Evolutionary conservation across 768 basidiomycete genomes (phyloP), one percentile per base, ranked within the genome.

Genomic region (Royoungia palumana): DNA sequence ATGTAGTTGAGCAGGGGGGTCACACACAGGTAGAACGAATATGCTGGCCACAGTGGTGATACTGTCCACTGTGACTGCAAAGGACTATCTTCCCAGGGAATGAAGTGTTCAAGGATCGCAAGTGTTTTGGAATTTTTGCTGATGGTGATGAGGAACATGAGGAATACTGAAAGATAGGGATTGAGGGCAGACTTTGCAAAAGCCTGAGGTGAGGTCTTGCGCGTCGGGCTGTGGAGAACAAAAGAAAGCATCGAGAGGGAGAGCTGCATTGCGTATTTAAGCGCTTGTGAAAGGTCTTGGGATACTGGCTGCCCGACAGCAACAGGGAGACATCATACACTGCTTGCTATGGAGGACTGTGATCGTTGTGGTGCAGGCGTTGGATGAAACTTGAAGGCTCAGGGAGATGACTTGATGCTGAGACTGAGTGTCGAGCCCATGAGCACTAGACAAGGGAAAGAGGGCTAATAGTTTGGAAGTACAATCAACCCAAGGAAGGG

Each of bases 71-170:
- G n/a, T n/a, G n/a, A n/a, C n/a, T n/a, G n/a, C n/a, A n/a, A n/a
- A n/a, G n/a, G n/a, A n/a, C n/a, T n/a, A n/a, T 81, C 78, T 5
- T 78, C 73, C 96, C 95, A 98, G 0, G 95, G 95, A 8, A 99
- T 75, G 35, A 76, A 73, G 11, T 88, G 81, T 60, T 92, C 87
- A 21, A 98, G 69, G 4, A 85, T 69, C 0, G 72, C 67, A 24
- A 84, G 75, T 0, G 82, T 82, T 14, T 75, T 75, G 0, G 77
- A 60, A 51, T 91, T 81, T 58, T 85, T 87, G 45, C 83, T 67
- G 25, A 91, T 63, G 0, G 89, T 92, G 0, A 83, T 74, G 21
- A 99, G 74, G 77, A 97, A 98, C 0, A 95, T 98, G 44, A 97
- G 75, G 38, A 95, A 64, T 50, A 91, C 71, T 0, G 89, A 79